Base-by-base conservation (phyloP, 2,329 filamentous ascomycete genomes). In the Sclerotinia minor region DNA sequence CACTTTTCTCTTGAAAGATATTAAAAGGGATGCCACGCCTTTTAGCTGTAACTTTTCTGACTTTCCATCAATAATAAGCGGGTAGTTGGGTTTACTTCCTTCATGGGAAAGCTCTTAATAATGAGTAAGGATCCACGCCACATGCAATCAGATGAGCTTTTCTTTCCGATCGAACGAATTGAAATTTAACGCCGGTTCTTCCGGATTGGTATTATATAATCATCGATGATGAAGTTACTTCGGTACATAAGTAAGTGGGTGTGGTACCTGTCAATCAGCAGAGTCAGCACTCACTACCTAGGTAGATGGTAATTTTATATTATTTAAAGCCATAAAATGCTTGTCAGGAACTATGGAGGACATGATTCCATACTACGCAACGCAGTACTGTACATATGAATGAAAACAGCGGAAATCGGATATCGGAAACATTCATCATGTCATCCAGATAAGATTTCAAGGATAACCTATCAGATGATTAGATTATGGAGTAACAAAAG, bases 101-200 rank as follows among this genome's bases (percentile, higher is more conserved):
- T 61, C 47, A 61, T 45, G 67, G 64, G 64, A 59, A 60, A 60
- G 26, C 68, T 55, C 50, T 57, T 26, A 21, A 52, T 3, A 24
- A 11, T 41, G n/a, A 24, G 15, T 41, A 35, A 24, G 35, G 55
- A 65, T 54, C 64, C 41, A 65, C 64, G 64, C 64, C 64, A 65
- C 52, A 47, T 57, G 52, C 45, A 49, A 58, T 65, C 63, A 47
- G 63, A 65, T 26, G 52, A 55, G 41, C 9, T 38, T 13, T 38
- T 38, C 35, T 32, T 47, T 57, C 24, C 11, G 38, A 57, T 26
- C 24, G 52, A 57, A 57, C 35, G 52, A 47, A 65, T 55, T 8
- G 55, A 47, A 65, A 45, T 13, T 19, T 24, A 26, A 65, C 47
- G 63, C 63, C 63, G 63, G 26, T 57, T 11, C 29, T 49, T 65